Base-by-base conservation (phyloP, 2,329 filamentous ascomycete species). In the Fusarium sterilihyphosum region DNA sequence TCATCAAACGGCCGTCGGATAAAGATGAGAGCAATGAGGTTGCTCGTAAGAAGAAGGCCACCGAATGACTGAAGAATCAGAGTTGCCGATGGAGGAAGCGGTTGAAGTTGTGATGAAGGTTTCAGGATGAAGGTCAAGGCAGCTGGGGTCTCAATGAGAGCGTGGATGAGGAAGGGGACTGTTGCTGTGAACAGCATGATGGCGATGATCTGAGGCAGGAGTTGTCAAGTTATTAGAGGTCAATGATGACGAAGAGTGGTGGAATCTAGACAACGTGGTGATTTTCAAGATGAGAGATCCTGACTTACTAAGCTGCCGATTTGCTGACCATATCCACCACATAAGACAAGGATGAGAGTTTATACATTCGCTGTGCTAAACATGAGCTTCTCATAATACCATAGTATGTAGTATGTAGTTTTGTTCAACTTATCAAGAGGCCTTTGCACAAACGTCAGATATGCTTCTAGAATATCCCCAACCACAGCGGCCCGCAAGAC, bases 31-130 rank as follows among this genome's bases (percentile, higher is more conserved):
- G 84, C 85, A 33, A 87, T 73, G n/a, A 88, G 71, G 52, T 85
- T 85, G 26, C 83, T 85, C 11, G 84, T 81, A 20, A 86, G 74
- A 7, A 89, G 80, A 20, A 88, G 80, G 18, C 85, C 87, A 49
- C 86, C 87, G 18, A 88, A 83, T 65, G 84, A 86, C 54, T 84
- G 82, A 18, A 88, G 77, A 38, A 89, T 79, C 43, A 88, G 83
- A 8, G 75, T 77, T 10, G 84, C 82, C 24, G 84, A 82, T 6
- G 77, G 74, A 11, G 82, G 78, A n/a, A 86, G 82, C 14, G 77
- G 79, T 14, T 83, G 79, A 16, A 88, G 81, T 67, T 89, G 87
- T 13, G 78, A 77, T 26, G 81, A 75, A 4, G 86, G 86, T 3
- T 64, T 67, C 44, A 85, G 75, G 62, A 87, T 82, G 78, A 88